These are phyloP conservation scores for Xylaria intraflava DNA, from an alignment of 495 filamentous ascomycete genomes.

Conservation along the genomic window DNA sequence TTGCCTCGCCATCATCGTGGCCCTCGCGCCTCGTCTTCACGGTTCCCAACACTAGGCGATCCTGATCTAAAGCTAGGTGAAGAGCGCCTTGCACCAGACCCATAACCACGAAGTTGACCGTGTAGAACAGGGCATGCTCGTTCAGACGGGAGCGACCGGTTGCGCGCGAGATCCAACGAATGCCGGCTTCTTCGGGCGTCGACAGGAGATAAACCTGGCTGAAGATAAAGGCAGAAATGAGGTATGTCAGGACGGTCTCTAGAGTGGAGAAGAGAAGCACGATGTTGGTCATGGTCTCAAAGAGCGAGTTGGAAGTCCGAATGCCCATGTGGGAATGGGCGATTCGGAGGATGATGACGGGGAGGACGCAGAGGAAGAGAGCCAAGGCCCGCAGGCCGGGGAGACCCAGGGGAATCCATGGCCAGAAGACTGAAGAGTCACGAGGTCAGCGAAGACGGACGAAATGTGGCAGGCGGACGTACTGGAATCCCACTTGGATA, in stretches of 20 bases:
- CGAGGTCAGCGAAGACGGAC: neutral
- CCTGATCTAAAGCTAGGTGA: slow-evolving; percentile 71
- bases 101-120: slow-evolving; percentile 59
- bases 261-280: slow-evolving; percentile 51
- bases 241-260: slow-evolving; percentile 64
- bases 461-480: slow-evolving; percentile 20
- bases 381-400: slow-evolving; percentile 69
- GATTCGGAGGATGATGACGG: slow-evolving; percentile 69
- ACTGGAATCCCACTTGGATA: slow-evolving; percentile 68
- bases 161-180: slow-evolving; percentile 63
- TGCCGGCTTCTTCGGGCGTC: slow-evolving; percentile 50
- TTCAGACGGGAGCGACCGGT: slow-evolving; percentile 68
- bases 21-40: slow-evolving; percentile 22
- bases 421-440: slow-evolving; percentile 60
- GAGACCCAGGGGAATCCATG: slow-evolving; percentile 75
- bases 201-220: slow-evolving; percentile 79
- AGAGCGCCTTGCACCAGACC: slow-evolving; percentile 60
- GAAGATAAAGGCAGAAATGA: slow-evolving; percentile 75
- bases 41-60: slow-evolving; percentile 53
- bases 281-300: slow-evolving; percentile 52
- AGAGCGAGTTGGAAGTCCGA: slow-evolving; percentile 62
- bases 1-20: neutral
- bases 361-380: slow-evolving; percentile 66
- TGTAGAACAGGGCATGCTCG: slow-evolving; percentile 77
- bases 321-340: slow-evolving; percentile 71